Base-by-base conservation (phyloP, 192 early-diverging fungal genomes). In the Spinellus fusiger region DNA sequence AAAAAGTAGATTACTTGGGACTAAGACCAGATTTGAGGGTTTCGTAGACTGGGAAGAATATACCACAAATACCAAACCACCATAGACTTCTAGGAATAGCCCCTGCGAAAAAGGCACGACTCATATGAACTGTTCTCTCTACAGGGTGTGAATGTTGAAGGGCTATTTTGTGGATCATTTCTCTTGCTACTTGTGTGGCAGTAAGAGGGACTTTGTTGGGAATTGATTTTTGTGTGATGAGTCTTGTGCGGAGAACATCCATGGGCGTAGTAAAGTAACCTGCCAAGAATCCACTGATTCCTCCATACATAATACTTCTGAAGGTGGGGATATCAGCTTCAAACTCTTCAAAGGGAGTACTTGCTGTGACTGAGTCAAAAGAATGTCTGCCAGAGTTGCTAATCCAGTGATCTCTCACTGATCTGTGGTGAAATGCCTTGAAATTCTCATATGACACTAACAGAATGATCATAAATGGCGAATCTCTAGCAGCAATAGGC, bases 11-110 rank as follows among this genome's bases (percentile, higher is more conserved):
- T 62, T 62, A 40, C 3, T 40, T 12, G 7, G 54, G 40, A 13
- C 57, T 51, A 59, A 74, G 44, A 8, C 65, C 66, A 49, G 82
- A 76, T 53, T 79, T 82, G 52, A 76, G 63, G 15, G 75, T 59
- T 61, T 88, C 86, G 62, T 89, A 89, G 20, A 80, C 77, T 1
- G 88, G 85, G 71, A 90, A 90, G 67, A 90, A 90, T 60, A 87
- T 87, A 22, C 81, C 83, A 61, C 88, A 90, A 22, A 90, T 84
- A 57, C 86, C 76, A 54, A 87, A 88, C 88, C 88, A 88, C 88
- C 88, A 90, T 15, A 82, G 63, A 27, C 76, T 76, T 32, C 88
- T 62, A 3, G 88, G 80, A 16, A 79, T 71, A 7, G 77, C 78
- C 8, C 88, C 88, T 0, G 73, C 65, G 66, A 87, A 90, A 73